phyloP scores from a whole-genome alignment of 2,329 filamentous ascomycete species.

The Ilyonectria sp. region DNA sequence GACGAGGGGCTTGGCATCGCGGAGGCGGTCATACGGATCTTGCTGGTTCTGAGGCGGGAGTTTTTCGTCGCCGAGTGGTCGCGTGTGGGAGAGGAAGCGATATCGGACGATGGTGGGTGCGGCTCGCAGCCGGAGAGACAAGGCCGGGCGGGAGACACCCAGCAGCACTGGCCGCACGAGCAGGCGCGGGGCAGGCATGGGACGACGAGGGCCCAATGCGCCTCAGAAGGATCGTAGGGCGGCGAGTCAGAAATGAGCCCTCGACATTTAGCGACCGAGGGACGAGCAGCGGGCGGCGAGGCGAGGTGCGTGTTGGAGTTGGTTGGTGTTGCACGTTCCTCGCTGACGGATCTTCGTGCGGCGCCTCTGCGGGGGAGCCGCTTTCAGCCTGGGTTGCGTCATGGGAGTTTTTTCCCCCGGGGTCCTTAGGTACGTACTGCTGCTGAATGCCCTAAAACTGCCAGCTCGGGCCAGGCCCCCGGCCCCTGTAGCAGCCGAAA shows the following conservation, averaged over 20 bases:
- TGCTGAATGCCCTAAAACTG: not conserved
- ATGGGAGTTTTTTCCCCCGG: not conserved
- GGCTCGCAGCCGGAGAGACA: constrained; percentile 12
- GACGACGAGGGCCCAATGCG: constrained; percentile 18
- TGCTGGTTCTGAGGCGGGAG: constrained; percentile 13
- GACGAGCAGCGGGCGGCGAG: not conserved
- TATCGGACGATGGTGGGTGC: constrained; percentile 18
- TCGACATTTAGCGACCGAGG: not conserved
- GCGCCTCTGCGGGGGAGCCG: constrained; percentile 7
- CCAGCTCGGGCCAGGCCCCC: no score
- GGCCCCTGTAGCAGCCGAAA: no score
- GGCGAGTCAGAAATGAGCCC: not conserved
- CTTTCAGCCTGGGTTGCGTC: constrained; percentile 10
- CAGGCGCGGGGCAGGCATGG: constrained; percentile 38
- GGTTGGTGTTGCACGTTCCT: not conserved
- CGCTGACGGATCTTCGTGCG: constrained; percentile 1
- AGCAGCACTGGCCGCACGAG: constrained; percentile 14
- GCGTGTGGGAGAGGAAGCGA: constrained; percentile 45
- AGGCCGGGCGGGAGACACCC: constrained; percentile 7
- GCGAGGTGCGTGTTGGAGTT: constrained; percentile 1
- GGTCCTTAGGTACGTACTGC: not conserved
- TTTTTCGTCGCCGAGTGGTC: constrained; percentile 22
- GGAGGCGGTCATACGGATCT: constrained; percentile 47
- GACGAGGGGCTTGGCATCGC: constrained; percentile 52
- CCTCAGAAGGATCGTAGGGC: constrained; percentile 6